A percentile compares a stretch with the other conserved stretches of the same genome.
phyloP scores from a whole-genome alignment of 345 rosid genomes.

The Gossypium longicalyx region DNA sequence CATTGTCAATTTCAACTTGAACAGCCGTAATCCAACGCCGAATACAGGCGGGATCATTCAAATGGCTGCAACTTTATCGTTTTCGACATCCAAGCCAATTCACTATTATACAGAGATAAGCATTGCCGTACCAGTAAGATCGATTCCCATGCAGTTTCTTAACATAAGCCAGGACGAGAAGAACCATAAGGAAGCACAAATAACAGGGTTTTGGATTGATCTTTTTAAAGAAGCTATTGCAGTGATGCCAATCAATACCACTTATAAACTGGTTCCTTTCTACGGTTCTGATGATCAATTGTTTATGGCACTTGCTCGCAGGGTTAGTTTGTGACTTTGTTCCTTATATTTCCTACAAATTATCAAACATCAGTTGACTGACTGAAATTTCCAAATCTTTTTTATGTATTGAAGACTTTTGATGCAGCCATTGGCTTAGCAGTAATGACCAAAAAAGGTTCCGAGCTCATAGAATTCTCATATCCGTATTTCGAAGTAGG shows the following conservation, averaged over 20 bases:
- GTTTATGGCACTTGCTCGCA: background rate
- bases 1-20: background rate
- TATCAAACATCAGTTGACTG: background rate
- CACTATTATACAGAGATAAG: background rate
- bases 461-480: slow-evolving; percentile 8
- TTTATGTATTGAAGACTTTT: slow-evolving; percentile 4
- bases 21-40: background rate
- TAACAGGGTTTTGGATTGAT: slow-evolving; percentile 11
- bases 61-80: slow-evolving; percentile 10
- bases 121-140: background rate
- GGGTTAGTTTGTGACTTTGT: slow-evolving; percentile 8
- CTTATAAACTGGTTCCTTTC: background rate
- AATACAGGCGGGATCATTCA: background rate
- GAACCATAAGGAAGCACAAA: background rate
- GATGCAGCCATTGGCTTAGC: slow-evolving; percentile 20
- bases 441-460: slow-evolving; percentile 3
- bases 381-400: background rate
- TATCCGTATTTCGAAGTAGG: slow-evolving; percentile 5
- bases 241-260: background rate
- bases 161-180: background rate
- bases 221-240: background rate
- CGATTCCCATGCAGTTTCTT: background rate
- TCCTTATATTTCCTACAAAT: background rate
- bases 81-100: background rate
- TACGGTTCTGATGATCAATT: slow-evolving; percentile 1